Evolutionary conservation across 139 green algal species (phyloP).

Genomic region (Chlamydomonas sp.): DNA sequence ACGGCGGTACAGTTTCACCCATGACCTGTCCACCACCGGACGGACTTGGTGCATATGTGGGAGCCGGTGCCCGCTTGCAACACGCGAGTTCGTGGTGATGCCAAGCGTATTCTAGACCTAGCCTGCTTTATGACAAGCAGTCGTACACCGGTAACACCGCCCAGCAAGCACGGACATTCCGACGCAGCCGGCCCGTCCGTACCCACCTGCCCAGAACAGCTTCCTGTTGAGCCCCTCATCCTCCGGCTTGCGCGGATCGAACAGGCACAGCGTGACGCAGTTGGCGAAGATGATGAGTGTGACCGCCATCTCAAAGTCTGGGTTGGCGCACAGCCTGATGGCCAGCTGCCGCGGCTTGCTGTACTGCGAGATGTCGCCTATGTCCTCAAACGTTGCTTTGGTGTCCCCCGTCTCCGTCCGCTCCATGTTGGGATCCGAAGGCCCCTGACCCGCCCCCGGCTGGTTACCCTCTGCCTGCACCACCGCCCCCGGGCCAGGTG

Average conservation of each 20-base stretch:
- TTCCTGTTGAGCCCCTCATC: constrained; percentile 48
- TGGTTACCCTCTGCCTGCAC: no score
- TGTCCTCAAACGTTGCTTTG: constrained; percentile 7
- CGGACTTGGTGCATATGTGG: no score
- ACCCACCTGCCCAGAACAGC: constrained; percentile 61
- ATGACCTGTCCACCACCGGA: no score
- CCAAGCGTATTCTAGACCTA: no score
- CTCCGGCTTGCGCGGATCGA: constrained; percentile 59
- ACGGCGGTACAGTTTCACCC: no score
- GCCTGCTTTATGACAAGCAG: no score
- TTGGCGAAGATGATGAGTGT: constrained; percentile 81
- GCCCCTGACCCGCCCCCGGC: no score
- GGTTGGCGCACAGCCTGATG: constrained; percentile 50
- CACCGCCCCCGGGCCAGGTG: not conserved
- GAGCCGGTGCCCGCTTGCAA: no score
- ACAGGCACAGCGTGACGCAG: constrained; percentile 75
- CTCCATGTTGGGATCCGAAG: not conserved
- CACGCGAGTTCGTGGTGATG: no score
- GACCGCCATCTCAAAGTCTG: constrained; percentile 75
- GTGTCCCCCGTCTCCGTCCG: not conserved
- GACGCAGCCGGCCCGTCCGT: not conserved
- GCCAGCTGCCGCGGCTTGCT: not conserved
- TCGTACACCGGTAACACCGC: no score
- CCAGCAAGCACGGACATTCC: not conserved
- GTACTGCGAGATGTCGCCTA: constrained; percentile 18